These are phyloP conservation scores for Saccharomyces jurei DNA, from an alignment of 805 yeast genomes.

Conservation along the genomic window DNA sequence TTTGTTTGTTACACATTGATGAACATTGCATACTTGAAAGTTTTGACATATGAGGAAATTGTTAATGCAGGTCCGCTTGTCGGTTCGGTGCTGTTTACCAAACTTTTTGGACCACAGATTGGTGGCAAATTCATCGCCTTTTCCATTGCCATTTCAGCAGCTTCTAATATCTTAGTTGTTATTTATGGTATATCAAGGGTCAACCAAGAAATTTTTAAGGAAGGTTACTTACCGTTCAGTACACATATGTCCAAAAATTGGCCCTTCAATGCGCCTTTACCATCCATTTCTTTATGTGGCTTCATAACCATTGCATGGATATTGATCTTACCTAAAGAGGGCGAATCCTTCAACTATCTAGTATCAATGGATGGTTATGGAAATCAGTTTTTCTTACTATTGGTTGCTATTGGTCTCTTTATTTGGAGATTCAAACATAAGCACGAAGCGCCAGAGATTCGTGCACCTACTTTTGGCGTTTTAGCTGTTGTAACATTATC, in stretches of 20 bases:
- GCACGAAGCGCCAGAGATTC: slow-evolving; percentile 41
- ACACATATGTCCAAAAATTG: slow-evolving; percentile 44
- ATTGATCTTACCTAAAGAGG: slow-evolving; percentile 29
- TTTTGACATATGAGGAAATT: slow-evolving; percentile 46
- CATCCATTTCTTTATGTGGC: slow-evolving; percentile 35
- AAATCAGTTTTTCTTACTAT: slow-evolving; percentile 39
- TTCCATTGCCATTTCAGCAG: slow-evolving; percentile 53
- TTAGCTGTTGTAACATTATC: slow-evolving; percentile 39
- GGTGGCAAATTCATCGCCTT: slow-evolving; percentile 50
- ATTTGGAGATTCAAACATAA: slow-evolving; percentile 45
- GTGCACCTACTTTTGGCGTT: slow-evolving; percentile 44
- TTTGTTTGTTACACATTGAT: slow-evolving; percentile 43
- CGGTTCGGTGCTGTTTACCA: slow-evolving; percentile 51
- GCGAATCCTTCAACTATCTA: slow-evolving; percentile 35
- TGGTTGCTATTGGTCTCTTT: slow-evolving; percentile 51
- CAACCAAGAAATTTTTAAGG: slow-evolving; percentile 58
- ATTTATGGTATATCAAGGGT: slow-evolving; percentile 51
- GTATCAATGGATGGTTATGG: slow-evolving; percentile 42
- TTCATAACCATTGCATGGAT: slow-evolving; percentile 30
- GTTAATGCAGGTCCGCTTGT: slow-evolving; percentile 48
- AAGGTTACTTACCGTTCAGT: slow-evolving; percentile 53
- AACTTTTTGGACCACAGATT: slow-evolving; percentile 42
- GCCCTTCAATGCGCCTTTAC: slow-evolving; percentile 51
- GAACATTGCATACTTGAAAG: slow-evolving; percentile 49
- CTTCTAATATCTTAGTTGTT: slow-evolving; percentile 56